phyloP scores from a whole-genome alignment of 73 alveolate species.

The Paramecium biaurelia region DNA sequence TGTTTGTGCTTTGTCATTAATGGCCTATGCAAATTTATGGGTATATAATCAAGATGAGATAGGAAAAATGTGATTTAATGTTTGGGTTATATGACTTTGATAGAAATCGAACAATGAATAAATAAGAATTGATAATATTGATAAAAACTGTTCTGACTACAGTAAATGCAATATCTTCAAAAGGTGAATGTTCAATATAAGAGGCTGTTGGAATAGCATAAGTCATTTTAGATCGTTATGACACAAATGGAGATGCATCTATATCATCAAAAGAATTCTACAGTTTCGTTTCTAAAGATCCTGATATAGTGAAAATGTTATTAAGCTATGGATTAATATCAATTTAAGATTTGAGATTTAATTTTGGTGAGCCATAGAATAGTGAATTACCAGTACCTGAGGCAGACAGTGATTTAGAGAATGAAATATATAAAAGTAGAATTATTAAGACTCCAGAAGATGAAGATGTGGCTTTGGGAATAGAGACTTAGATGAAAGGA shows the following conservation, averaged over 20 bases:
- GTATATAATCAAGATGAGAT: too few relatives aligned
- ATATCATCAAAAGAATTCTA: constrained; percentile 86
- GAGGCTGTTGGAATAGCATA: constrained; percentile 85
- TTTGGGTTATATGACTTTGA: constrained; percentile 89
- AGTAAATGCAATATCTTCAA: constrained; percentile 68
- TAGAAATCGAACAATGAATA: constrained; percentile 79
- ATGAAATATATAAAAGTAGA: too few relatives aligned
- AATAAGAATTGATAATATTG: constrained; percentile 85
- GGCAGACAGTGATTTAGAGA: constrained; percentile 78
- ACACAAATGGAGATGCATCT: constrained; percentile 87
- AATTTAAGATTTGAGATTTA: constrained; percentile 73
- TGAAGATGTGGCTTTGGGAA: too few relatives aligned
- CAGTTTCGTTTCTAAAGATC: constrained; percentile 81
- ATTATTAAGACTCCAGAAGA: too few relatives aligned
- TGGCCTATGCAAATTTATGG: too few relatives aligned
- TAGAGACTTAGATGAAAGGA: constrained; percentile 68
- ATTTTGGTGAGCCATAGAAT: constrained; percentile 63
- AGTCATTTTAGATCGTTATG: constrained; percentile 81
- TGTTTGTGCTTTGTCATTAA: too few relatives aligned
- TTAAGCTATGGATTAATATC: constrained; percentile 68
- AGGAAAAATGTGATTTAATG: constrained; percentile 71
- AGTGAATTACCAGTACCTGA: constrained; percentile 37
- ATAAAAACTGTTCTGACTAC: constrained; percentile 79
- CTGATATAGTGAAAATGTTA: constrained; percentile 80
- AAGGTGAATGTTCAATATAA: constrained; percentile 74